Percentiles rank a stretch among this genome's conserved stretches.
Conservation (phyloP, 306 rosid species). For the Begonia loranthoides region DNA sequence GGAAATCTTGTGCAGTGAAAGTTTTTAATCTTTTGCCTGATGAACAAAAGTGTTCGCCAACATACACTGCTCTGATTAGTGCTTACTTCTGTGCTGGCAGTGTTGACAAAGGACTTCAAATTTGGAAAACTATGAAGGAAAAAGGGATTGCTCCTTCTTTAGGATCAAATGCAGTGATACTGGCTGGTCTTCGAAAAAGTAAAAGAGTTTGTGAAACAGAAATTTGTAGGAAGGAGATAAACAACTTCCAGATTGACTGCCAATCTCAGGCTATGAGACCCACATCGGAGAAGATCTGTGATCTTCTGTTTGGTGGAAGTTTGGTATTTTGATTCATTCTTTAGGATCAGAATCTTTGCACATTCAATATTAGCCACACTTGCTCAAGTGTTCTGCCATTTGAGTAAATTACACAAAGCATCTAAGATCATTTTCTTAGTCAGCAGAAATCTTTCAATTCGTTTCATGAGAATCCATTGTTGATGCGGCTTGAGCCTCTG, state of each 20-base stretch:
- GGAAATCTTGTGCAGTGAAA: constrained; percentile 34
- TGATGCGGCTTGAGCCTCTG: too few relatives aligned
- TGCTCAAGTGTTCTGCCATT: too few relatives aligned
- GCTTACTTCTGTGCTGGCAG: constrained; percentile 49
- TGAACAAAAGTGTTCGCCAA: constrained; percentile 48
- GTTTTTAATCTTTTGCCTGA: constrained; percentile 47
- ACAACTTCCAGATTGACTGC: constrained; percentile 20
- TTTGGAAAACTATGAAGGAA: constrained; percentile 34
- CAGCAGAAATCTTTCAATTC: too few relatives aligned
- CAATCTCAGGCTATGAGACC: constrained; percentile 19
- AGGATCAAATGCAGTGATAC: constrained; percentile 53
- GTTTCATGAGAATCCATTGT: too few relatives aligned
- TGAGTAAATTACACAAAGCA: too few relatives aligned
- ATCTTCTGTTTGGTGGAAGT: constrained; percentile 46
- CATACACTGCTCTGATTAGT: constrained; percentile 67
- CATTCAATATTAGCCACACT: too few relatives aligned
- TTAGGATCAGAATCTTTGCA: too few relatives aligned
- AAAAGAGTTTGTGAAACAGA: constrained; percentile 48
- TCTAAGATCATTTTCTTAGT: too few relatives aligned
- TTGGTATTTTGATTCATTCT: constrained; percentile 10
- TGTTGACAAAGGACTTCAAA: constrained; percentile 44
- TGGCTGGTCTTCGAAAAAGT: constrained; percentile 41
- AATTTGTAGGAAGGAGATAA: constrained; percentile 41
- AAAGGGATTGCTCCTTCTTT: constrained; percentile 35
- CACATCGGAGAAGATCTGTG: constrained; percentile 47